Conservation (phyloP, 2,329 filamentous ascomycete genomes). For the Scortechinia acanthostroma region DNA sequence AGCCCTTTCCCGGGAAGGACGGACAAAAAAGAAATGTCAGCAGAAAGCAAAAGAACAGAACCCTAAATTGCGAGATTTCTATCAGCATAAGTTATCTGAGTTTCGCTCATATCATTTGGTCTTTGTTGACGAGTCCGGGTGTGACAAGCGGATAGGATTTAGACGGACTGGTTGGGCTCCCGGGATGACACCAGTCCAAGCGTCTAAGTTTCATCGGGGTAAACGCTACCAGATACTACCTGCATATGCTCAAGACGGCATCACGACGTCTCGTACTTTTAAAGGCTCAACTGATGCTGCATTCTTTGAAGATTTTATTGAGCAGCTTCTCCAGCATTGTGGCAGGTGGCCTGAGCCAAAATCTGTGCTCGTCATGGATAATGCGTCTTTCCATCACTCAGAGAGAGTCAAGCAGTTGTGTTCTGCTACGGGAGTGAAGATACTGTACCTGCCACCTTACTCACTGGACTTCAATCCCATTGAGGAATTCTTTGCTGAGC, state of each 20-base stretch:
- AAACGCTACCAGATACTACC: slow-evolving; percentile 1
- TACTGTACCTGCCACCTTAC: background rate
- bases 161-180: background rate
- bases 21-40: background rate
- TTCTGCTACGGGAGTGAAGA: slow-evolving; percentile 6
- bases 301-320: slow-evolving; percentile 8
- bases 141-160: slow-evolving; percentile 2
- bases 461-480: background rate
- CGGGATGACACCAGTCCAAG: background rate
- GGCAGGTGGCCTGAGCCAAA: slow-evolving; percentile 19
- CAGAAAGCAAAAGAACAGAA: background rate
- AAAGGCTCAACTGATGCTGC: background rate
- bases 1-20: background rate
- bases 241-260: background rate
- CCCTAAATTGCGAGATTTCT: background rate
- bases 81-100: background rate
- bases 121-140: slow-evolving; percentile 4
- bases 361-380: slow-evolving; percentile 24
- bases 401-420: slow-evolving; percentile 16
- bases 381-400: slow-evolving; percentile 18
- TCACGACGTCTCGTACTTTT: background rate
- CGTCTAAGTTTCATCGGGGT: background rate
- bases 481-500: slow-evolving; percentile 1
- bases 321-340: slow-evolving; percentile 19
- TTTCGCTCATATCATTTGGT: slow-evolving; percentile 2